phyloP scores from a whole-genome alignment of 257 asterid genomes.

The Rehmannia glutinosa region DNA sequence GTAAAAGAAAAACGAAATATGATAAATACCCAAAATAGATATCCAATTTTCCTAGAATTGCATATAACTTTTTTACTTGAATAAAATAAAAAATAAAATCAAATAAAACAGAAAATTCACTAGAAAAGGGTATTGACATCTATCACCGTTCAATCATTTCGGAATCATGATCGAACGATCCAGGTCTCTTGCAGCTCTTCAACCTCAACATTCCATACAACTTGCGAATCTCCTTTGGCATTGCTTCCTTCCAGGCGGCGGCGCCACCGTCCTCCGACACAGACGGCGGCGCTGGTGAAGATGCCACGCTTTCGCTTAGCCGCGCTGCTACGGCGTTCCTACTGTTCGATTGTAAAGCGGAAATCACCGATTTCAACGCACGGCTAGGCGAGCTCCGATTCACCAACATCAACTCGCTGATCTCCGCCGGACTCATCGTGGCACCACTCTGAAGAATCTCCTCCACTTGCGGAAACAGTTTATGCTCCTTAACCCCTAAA shows the following conservation, averaged over 20 bases:
- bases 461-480: slow-evolving; percentile 54
- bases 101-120: background rate
- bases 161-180: slow-evolving; percentile 43
- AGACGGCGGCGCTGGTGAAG: slow-evolving; percentile 35
- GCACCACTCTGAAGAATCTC: slow-evolving; percentile 58
- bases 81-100: background rate
- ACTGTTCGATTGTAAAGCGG: slow-evolving; percentile 45
- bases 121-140: background rate
- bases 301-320: slow-evolving; percentile 26
- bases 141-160: slow-evolving; percentile 38
- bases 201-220: slow-evolving; percentile 53
- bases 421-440: slow-evolving; percentile 60
- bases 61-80: background rate
- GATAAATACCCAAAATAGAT: background rate
- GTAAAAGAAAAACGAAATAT: background rate
- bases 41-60: background rate
- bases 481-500: slow-evolving; percentile 58
- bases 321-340: slow-evolving; percentile 11
- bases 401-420: slow-evolving; percentile 55
- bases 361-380: slow-evolving; percentile 52
- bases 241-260: slow-evolving; percentile 50
- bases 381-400: slow-evolving; percentile 65
- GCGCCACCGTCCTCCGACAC: slow-evolving; percentile 40
- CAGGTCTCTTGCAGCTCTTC: slow-evolving; percentile 53
- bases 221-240: slow-evolving; percentile 55